Evolutionary conservation across 2,329 filamentous ascomycete genomes (phyloP), one percentile per base, ranked within the genome.

Genomic region (Fusarium irregulare): DNA sequence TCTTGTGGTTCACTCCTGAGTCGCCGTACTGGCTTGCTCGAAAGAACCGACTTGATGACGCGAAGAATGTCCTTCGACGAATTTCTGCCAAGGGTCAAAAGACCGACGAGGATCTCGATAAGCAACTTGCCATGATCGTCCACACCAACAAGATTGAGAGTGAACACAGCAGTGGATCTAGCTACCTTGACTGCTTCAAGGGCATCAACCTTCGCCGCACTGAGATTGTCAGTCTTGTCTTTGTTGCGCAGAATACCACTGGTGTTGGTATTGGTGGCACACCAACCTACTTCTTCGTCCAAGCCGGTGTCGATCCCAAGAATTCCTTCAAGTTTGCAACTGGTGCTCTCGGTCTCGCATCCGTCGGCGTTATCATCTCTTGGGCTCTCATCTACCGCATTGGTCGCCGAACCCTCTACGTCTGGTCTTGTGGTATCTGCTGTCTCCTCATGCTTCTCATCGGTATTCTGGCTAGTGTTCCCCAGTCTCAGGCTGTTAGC

Each of bases 41-140:
- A 4, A 61, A 73, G 16, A 74, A 70, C 10, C 75, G 76, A 3
- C 60, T 76, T 0, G 69, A 77, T 1, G 72, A 77, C 1, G 77
- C 79, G 0, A 72, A 76, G 48, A 58, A 25, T 4, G 75, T 77
- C 1, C 56, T 80, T 8, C 18, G 65, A 18, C 66, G 78, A 1
- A 75, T 81, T 1, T 75, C 78, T 0, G 83, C 87, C 47, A 64
- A 50, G 44, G 49, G 51, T 7, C 40, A 14, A 0, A 65, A 65
- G 16, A 41, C 60, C 0, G 60, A 87, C 89, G 65, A 88, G 60
- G 46, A 75, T 77, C 61, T 66, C 10, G 40, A 71, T 1, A 78
- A 79, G 27, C 76, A 80, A 37, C 78, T 84, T 67, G 75, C 80
- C 55, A 94, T 95, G 91, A 97, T 97, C 88, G 87, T 92, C 7